Evolutionary conservation across 345 rosid species (phyloP).

Genomic region (Mallotus nudiflorus): DNA sequence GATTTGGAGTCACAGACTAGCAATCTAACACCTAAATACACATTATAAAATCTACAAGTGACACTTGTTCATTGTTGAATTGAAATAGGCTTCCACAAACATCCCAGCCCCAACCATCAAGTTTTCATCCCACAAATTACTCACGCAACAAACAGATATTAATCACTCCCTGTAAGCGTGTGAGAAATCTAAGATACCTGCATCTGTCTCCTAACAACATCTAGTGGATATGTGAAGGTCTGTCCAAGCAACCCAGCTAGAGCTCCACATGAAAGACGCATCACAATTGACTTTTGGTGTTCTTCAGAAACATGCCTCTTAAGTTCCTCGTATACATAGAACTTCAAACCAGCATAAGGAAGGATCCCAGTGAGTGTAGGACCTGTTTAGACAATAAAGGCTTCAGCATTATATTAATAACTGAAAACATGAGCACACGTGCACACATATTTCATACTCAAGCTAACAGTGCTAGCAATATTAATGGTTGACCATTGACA

Average conservation of each 20-base stretch:
- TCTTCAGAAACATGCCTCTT: constrained; percentile 94
- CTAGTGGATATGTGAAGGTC: constrained; percentile 89
- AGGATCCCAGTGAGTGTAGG: constrained; percentile 90
- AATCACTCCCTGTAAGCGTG: not conserved
- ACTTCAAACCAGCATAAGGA: constrained; percentile 94
- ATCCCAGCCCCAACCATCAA: not conserved
- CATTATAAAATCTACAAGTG: not conserved
- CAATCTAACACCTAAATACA: not conserved
- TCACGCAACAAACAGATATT: not conserved
- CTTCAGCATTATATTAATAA: constrained; percentile 9
- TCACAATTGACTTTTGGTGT: constrained; percentile 72
- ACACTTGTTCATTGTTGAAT: not conserved
- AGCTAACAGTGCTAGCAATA: not conserved
- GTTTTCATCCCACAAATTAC: not conserved
- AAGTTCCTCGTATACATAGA: constrained; percentile 86
- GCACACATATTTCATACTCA: not conserved
- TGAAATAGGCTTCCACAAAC: not conserved
- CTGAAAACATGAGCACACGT: not conserved
- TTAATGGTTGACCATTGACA: not conserved
- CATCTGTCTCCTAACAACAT: constrained; percentile 99
- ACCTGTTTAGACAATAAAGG: constrained; percentile 52
- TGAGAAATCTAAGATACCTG: constrained; percentile 55
- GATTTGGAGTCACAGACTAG: not conserved
- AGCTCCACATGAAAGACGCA: constrained; percentile 97
- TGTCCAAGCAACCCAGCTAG: constrained; percentile 94